Conservation (phyloP, 139 green algal species). For the Picochlorum sp. region DNA sequence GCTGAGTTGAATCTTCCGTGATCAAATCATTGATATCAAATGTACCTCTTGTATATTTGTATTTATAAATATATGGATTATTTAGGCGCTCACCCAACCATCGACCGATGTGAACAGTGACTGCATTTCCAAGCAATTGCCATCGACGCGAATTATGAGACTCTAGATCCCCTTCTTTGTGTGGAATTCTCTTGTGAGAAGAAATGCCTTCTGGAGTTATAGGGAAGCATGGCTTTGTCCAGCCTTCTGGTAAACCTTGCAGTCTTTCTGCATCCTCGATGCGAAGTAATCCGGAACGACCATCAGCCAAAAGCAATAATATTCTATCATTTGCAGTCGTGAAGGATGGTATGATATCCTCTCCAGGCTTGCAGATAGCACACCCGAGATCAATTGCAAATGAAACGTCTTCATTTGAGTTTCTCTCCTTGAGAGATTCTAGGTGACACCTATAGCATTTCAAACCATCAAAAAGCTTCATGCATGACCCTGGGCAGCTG, state of each 20-base stretch:
- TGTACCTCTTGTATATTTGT: constrained; percentile 7
- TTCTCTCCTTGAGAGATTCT: constrained; percentile 1
- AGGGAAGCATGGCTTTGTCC: constrained; percentile 52
- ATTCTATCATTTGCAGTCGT: constrained; percentile 73
- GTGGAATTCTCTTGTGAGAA: background rate
- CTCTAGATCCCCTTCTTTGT: constrained; percentile 36
- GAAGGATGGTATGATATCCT: constrained; percentile 78
- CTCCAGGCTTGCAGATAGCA: constrained; percentile 44
- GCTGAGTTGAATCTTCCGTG: constrained; percentile 2
- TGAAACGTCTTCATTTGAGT: constrained; percentile 19
- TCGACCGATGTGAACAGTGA: constrained; percentile 62
- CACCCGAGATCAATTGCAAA: constrained; percentile 77
- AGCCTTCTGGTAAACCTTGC: constrained; percentile 61
- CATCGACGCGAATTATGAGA: constrained; percentile 30
- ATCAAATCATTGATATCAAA: constrained; percentile 4
- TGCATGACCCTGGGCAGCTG: constrained; percentile 47
- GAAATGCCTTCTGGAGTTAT: constrained; percentile 17
- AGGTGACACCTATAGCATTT: constrained; percentile 61
- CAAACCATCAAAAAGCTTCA: constrained; percentile 11
- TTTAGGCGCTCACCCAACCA: constrained; percentile 64
- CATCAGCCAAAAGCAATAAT: constrained; percentile 54
- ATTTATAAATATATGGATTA: constrained; percentile 55
- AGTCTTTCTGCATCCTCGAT: constrained; percentile 70
- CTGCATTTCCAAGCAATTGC: constrained; percentile 68
- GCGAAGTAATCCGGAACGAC: constrained; percentile 51